A percentile compares a stretch with the other conserved stretches of the same genome.
Conservation (phyloP, 1,284 basidiomycete genomes). For the Dichomitus squalens region DNA sequence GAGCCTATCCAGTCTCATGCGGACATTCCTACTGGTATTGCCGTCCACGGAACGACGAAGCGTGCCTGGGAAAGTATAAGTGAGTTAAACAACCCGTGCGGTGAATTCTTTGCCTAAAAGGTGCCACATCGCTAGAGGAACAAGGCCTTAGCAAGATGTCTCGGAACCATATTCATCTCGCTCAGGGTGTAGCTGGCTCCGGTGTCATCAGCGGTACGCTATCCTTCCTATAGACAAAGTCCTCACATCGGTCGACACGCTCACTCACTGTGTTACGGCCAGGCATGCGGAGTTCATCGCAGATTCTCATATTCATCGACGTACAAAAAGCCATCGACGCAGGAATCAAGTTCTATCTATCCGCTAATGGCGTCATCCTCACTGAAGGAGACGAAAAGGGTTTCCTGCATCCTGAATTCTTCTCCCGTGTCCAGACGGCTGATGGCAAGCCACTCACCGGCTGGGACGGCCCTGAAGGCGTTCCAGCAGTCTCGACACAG, state of each 20-base stretch:
- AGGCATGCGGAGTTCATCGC: constrained; percentile 80
- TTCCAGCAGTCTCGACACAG: neutral
- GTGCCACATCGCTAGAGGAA: constrained; percentile 41
- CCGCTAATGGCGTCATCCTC: constrained; percentile 84
- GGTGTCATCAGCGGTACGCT: constrained; percentile 74
- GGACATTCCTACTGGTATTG: constrained; percentile 64
- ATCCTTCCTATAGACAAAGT: neutral
- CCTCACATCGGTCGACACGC: neutral
- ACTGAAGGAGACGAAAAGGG: constrained; percentile 71
- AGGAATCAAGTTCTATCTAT: constrained; percentile 74
- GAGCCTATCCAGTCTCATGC: constrained; percentile 58
- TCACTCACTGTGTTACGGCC: neutral
- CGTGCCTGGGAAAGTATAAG: constrained; percentile 76
- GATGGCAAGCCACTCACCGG: constrained; percentile 35
- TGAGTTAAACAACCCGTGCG: constrained; percentile 35
- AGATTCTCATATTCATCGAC: constrained; percentile 78
- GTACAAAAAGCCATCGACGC: constrained; percentile 69
- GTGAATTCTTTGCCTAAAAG: constrained; percentile 2
- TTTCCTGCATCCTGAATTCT: constrained; percentile 59
- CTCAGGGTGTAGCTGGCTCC: constrained; percentile 65
- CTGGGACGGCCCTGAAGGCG: constrained; percentile 33
- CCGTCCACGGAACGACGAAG: constrained; percentile 77
- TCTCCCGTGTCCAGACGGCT: constrained; percentile 57
- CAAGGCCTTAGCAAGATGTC: constrained; percentile 84
- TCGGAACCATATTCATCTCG: constrained; percentile 88